A percentile compares a stretch with the other conserved stretches of the same genome.
phyloP scores from a whole-genome alignment of 495 filamentous ascomycete species.

The Talaromyces liani region DNA sequence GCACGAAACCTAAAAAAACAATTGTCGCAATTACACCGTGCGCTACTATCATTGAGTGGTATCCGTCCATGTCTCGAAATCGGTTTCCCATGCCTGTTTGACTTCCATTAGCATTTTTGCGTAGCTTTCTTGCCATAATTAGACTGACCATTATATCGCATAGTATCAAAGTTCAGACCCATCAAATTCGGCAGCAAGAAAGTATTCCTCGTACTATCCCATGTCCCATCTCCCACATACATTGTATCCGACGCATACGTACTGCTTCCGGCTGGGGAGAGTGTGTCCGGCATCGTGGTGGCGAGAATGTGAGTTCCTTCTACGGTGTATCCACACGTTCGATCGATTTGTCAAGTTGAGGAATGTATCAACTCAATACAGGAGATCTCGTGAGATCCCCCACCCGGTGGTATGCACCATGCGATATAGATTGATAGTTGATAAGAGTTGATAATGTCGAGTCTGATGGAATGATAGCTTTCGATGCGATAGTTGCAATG shows the following conservation, averaged over 20 bases:
- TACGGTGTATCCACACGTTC: neutral
- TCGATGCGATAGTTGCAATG: neutral
- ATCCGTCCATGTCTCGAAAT: constrained; percentile 66
- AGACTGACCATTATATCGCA: constrained; percentile 81
- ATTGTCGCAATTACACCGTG: constrained; percentile 84
- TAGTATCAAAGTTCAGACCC: constrained; percentile 88
- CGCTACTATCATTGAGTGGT: constrained; percentile 69
- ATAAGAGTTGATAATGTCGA: neutral
- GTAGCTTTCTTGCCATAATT: neutral
- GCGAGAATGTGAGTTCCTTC: neutral
- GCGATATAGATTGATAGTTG: constrained; percentile 13
- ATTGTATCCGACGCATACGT: constrained; percentile 77
- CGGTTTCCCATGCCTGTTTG: constrained; percentile 80
- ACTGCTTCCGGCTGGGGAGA: constrained; percentile 74
- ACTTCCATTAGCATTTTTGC: constrained; percentile 13
- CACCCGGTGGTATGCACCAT: constrained; percentile 43
- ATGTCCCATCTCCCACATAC: constrained; percentile 85
- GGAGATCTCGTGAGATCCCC: constrained; percentile 45
- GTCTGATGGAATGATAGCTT: neutral
- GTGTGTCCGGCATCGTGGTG: constrained; percentile 13
- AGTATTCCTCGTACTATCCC: constrained; percentile 75
- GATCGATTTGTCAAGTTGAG: constrained; percentile 17
- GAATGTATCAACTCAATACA: constrained; percentile 27
- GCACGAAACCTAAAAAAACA: constrained; percentile 79
- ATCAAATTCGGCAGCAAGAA: constrained; percentile 83